These are phyloP conservation scores for Comarum palustre DNA, from an alignment of 306 rosid genomes.

Conservation along the genomic window DNA sequence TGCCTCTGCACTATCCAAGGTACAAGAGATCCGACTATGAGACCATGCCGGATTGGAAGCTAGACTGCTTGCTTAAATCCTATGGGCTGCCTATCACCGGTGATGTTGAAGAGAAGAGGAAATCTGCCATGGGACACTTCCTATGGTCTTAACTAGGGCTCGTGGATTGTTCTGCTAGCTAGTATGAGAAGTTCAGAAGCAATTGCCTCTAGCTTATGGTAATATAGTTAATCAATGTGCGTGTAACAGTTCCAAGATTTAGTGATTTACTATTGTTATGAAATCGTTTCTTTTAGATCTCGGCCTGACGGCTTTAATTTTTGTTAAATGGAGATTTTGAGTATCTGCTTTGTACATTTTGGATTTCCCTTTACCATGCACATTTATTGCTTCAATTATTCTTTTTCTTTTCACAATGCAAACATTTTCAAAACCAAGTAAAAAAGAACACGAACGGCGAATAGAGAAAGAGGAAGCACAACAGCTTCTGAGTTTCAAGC, in stretches of 20 bases:
- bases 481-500: too few relatives aligned
- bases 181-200: neutral
- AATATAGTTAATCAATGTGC: neutral
- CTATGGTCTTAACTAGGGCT: neutral
- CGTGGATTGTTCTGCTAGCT: neutral
- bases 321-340: too few relatives aligned
- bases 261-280: neutral
- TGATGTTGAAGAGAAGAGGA: constrained; percentile 46
- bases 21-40: constrained; percentile 53
- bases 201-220: neutral
- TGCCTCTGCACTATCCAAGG: constrained; percentile 70
- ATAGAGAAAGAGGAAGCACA: too few relatives aligned
- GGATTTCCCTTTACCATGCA: too few relatives aligned
- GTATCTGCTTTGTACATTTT: too few relatives aligned
- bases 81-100: constrained; percentile 53
- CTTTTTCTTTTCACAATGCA: too few relatives aligned
- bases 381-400: too few relatives aligned
- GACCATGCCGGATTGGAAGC: constrained; percentile 64
- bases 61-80: constrained; percentile 57
- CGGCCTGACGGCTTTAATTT: neutral
- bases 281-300: neutral
- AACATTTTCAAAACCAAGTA: too few relatives aligned
- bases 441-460: too few relatives aligned
- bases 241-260: neutral
- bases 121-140: constrained; percentile 52